Percentiles rank a stretch among this genome's conserved stretches.
Evolutionary conservation across 768 basidiomycete genomes (phyloP).

Genomic region (Pulveroboletus frians): DNA sequence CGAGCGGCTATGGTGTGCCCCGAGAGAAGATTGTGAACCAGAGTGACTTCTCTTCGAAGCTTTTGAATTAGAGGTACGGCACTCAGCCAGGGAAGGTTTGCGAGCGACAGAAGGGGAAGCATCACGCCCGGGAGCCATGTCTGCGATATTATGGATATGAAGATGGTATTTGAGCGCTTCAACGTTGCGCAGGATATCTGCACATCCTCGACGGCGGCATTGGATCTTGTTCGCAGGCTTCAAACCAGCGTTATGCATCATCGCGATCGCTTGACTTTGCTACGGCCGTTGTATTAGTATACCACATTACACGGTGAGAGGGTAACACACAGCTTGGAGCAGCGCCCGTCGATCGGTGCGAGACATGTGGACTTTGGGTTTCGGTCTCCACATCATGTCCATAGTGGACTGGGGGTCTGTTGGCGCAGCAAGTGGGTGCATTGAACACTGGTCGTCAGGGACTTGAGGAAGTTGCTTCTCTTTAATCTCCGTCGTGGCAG

Average conservation of each 20-base stretch:
- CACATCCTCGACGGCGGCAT: constrained; percentile 45
- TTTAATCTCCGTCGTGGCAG: constrained; percentile 1
- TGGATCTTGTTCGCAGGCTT: constrained; percentile 31
- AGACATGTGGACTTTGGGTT: constrained; percentile 32
- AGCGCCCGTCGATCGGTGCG: constrained; percentile 36
- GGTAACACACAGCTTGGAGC: constrained; percentile 35
- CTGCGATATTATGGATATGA: constrained; percentile 52
- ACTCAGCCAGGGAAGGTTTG: constrained; percentile 1
- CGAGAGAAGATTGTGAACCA: constrained; percentile 18
- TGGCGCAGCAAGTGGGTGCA: constrained; percentile 20
- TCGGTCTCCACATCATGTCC: constrained; percentile 30
- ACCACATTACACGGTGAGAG: not conserved
- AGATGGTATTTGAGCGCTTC: constrained; percentile 48
- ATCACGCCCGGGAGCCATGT: constrained; percentile 10
- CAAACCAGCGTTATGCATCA: constrained; percentile 26
- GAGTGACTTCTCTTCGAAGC: constrained; percentile 5
- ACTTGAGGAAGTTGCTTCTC: constrained; percentile 16
- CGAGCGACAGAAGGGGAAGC: not conserved
- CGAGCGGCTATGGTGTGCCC: not conserved
- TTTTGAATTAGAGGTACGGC: not conserved
- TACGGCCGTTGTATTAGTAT: constrained; percentile 6
- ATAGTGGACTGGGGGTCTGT: constrained; percentile 14
- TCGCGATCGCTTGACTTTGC: constrained; percentile 23
- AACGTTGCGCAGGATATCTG: constrained; percentile 37
- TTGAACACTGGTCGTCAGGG: constrained; percentile 25